Conservation (phyloP, 305 asterid species). For the Ilex paraguariensis region DNA sequence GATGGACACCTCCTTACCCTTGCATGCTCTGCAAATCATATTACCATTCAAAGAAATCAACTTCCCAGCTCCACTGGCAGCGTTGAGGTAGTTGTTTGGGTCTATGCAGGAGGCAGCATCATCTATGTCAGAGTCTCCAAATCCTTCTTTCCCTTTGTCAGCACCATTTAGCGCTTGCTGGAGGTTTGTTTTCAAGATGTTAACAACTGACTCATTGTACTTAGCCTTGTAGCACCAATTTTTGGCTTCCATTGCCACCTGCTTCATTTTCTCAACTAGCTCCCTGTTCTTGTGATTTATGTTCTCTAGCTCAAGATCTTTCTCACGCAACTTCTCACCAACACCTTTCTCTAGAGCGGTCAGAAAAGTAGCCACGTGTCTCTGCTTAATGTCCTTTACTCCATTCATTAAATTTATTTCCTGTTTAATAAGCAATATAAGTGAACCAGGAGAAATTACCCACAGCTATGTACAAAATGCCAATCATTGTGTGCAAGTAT, state of each 20-base stretch:
- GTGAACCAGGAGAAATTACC: not conserved
- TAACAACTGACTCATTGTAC: constrained; percentile 72
- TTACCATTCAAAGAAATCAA: constrained; percentile 18
- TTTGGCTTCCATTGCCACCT: constrained; percentile 62
- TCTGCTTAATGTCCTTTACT: constrained; percentile 53
- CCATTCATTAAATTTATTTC: constrained; percentile 61
- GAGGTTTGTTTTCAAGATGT: constrained; percentile 51
- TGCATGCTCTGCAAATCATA: constrained; percentile 55
- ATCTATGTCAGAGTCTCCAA: constrained; percentile 58
- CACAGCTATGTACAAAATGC: not conserved
- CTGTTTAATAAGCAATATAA: constrained; percentile 30
- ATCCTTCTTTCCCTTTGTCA: constrained; percentile 55
- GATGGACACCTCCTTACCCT: constrained; percentile 51
- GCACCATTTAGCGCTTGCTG: constrained; percentile 56
- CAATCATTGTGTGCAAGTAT: too few species aligned
- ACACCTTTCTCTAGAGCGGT: constrained; percentile 47
- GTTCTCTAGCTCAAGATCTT: constrained; percentile 53
- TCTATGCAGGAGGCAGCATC: constrained; percentile 63
- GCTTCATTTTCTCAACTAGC: constrained; percentile 65
- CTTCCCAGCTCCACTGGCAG: constrained; percentile 20
- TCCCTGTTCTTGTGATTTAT: constrained; percentile 60
- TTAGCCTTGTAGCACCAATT: constrained; percentile 84
- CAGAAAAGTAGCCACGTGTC: constrained; percentile 58
- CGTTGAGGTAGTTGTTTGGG: constrained; percentile 47
- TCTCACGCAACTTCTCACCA: constrained; percentile 51